Conservation (phyloP, 106 monocot genomes). For the Cymbidium sinense region DNA sequence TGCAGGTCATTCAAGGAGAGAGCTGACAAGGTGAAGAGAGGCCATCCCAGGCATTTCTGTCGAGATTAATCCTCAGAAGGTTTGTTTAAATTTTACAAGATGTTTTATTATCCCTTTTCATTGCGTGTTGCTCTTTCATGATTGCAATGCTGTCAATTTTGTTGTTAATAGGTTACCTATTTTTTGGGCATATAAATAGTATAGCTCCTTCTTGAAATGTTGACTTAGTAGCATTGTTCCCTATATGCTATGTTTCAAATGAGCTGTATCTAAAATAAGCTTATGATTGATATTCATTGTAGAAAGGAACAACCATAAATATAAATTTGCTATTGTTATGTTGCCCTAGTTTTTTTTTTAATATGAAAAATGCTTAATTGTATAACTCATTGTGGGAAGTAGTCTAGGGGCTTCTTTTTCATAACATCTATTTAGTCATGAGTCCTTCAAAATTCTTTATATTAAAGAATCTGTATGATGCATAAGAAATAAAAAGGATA, state of each 20-base stretch:
- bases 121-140: neutral
- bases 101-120: neutral
- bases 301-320: too few species aligned
- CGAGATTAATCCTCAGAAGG: slow-evolving; percentile 80
- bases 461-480: too few species aligned
- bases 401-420: neutral
- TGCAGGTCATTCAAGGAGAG: slow-evolving; percentile 73
- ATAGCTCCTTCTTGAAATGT: neutral
- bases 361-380: neutral
- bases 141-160: neutral
- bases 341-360: neutral
- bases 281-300: too few species aligned
- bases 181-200: neutral
- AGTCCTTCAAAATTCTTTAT: too few species aligned
- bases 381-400: neutral
- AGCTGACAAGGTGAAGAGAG: slow-evolving; percentile 61
- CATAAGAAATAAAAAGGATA: neutral
- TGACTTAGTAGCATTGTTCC: too few species aligned
- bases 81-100: slow-evolving; percentile 8
- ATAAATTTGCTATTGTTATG: neutral
- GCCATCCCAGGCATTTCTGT: slow-evolving; percentile 48
- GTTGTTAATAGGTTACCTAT: neutral
- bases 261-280: too few species aligned
- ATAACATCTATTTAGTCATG: neutral
- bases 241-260: too few species aligned